Percentiles rank a stretch among this genome's conserved stretches.
Conservation (phyloP, 331 rosid genomes). For the Telfairia occidentalis region DNA sequence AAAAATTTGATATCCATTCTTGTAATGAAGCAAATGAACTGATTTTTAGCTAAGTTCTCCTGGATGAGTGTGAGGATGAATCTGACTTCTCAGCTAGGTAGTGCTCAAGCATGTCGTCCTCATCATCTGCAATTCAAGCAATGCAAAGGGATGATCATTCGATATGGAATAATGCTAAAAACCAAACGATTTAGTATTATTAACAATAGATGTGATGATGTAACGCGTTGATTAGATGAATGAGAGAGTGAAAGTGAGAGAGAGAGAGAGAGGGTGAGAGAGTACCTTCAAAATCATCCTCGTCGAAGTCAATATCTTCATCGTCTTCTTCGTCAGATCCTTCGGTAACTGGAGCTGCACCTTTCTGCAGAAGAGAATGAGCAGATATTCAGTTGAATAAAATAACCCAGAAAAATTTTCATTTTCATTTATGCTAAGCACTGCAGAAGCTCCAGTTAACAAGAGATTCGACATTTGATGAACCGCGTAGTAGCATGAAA, state of each 20-base stretch:
- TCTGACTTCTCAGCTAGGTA: conserved; percentile 85
- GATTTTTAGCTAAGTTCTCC: conserved; percentile 32
- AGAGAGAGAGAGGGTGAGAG: neutral
- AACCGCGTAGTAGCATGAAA: neutral
- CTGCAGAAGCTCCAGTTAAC: neutral
- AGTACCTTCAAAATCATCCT: conserved; percentile 91
- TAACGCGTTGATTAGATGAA: neutral
- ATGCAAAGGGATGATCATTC: conserved; percentile 1
- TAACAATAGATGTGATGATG: neutral
- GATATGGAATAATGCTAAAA: neutral
- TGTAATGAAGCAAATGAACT: neutral
- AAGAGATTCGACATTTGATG: neutral
- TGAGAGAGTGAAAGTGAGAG: neutral
- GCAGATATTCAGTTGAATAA: neutral
- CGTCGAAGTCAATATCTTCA: conserved; percentile 80
- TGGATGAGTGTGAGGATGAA: conserved; percentile 50
- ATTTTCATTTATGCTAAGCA: neutral
- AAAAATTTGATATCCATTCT: conserved; percentile 13
- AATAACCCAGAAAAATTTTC: neutral
- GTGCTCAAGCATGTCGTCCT: conserved; percentile 98
- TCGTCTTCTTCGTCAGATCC: conserved; percentile 67
- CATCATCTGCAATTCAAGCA: conserved; percentile 55
- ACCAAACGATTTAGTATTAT: neutral
- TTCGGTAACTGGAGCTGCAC: conserved; percentile 42
- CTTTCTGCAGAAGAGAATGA: conserved; percentile 38